phyloP scores from a whole-genome alignment of 139 green algal species.

The Chlamydomonas eustigma region DNA sequence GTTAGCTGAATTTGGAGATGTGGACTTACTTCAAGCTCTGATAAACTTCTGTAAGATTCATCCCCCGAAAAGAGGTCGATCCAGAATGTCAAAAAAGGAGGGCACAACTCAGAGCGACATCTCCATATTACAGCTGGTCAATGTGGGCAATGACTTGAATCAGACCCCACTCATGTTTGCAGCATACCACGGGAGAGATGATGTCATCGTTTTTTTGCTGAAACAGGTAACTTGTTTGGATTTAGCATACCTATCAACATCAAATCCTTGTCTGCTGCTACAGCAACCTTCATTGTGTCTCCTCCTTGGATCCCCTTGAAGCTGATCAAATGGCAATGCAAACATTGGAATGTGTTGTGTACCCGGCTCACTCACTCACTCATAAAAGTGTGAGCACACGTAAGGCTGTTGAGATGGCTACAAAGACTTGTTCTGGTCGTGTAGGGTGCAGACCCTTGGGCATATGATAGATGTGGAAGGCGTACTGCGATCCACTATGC shows the following conservation, averaged over 20 bases:
- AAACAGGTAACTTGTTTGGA: conserved; percentile 17
- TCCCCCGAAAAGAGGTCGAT: neutral
- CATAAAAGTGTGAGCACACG: no score
- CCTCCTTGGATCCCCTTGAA: no score
- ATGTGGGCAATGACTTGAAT: conserved; percentile 10
- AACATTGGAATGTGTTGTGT: no score
- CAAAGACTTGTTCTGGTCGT: no score
- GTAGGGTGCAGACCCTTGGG: conserved; percentile 46
- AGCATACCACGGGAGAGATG: conserved; percentile 11
- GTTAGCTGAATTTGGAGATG: conserved; percentile 24
- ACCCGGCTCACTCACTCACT: no score
- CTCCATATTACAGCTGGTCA: conserved; percentile 7
- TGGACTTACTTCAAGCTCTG: conserved; percentile 6
- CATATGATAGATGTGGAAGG: conserved; percentile 31
- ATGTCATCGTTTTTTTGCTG: conserved; percentile 27
- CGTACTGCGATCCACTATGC: conserved; percentile 45
- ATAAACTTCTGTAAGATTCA: conserved; percentile 28
- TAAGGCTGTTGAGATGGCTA: no score
- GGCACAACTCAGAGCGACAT: neutral
- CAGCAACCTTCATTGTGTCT: no score
- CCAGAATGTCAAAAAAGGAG: neutral
- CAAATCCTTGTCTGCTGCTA: neutral
- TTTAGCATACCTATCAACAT: neutral
- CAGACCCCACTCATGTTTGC: conserved; percentile 43
- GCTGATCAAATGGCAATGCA: no score